Evolutionary conservation across 352 stramenopile species (phyloP), one percentile per base, ranked within the genome.

Genomic region (Pythium folliculosum): DNA sequence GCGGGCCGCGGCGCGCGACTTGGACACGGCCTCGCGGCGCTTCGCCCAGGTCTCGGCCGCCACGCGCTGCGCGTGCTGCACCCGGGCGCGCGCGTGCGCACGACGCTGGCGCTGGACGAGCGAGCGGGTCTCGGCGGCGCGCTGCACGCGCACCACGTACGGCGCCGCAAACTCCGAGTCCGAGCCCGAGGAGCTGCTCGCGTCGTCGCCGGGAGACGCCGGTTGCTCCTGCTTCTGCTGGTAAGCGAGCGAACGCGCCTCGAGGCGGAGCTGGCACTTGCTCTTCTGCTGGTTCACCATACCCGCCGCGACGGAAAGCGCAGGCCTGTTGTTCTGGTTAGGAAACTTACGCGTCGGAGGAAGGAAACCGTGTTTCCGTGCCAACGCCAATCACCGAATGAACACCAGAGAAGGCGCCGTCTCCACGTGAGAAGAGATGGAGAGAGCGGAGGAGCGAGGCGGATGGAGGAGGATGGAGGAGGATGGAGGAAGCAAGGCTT

Each of bases 231-330:
- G 47, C 43, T 72, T 63, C 44, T 69, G 65, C 40, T 76, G 57
- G 62, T 76, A 78, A 23, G 73, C 73, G 17, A 76, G 65, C 19
- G 72, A 84, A 23, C 83, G 77, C 49, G 78, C 79, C 44, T 93
- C 85, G 8, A 93, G 73, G 1, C 85, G 85, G 30, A 88, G 58
- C 53, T 93, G 85, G 59, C 85, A 93, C 69, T 75, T 82, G 72
- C 78, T 89, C 65, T 93, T 62, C 27, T 62, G 73, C 57, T 78
- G 69, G 70, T 84, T 84, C 51, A 75, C 80, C 82, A 90, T 90
- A 23, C 37, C 43, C 43, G 37, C 22, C 8, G 23, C 21, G 21
- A 40, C 22, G 38, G 17, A 47, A 9, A 45, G 10, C 14, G 40
- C 27, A 59, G 10, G 30, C 3, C 10, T 43, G 9, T 9, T 23